These are phyloP conservation scores for Miamiensis avidus DNA, from an alignment of 169 alveolate genomes.

Conservation along the genomic window DNA sequence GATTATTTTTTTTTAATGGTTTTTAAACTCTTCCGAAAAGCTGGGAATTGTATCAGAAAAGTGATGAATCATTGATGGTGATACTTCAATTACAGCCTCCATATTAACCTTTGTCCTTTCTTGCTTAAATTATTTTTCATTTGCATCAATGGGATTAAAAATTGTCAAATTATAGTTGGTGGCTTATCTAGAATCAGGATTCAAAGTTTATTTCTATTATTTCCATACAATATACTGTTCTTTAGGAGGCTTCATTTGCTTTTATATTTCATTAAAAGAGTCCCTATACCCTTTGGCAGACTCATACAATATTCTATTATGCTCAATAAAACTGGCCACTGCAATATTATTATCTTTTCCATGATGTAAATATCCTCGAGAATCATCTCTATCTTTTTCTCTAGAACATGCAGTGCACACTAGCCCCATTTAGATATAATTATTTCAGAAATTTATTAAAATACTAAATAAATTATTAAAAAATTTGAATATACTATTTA, in stretches of 20 bases:
- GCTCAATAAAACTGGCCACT: not conserved
- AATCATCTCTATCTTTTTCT: not conserved
- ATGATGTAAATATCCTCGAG: no score
- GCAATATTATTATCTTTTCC: not conserved
- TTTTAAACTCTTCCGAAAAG: no score
- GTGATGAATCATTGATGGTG: no score
- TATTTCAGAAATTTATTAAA: no score
- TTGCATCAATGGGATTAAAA: not conserved
- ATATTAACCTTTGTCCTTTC: not conserved
- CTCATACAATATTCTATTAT: no score
- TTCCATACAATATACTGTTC: not conserved
- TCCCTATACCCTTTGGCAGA: no score
- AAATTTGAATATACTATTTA: no score
- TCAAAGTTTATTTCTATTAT: not conserved
- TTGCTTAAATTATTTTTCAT: not conserved
- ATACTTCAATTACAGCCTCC: no score
- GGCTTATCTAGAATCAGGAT: not conserved
- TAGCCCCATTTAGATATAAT: not conserved
- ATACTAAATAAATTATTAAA: no score
- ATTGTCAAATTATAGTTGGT: not conserved
- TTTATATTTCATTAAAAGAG: no score
- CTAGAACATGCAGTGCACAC: not conserved
- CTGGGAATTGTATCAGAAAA: no score
- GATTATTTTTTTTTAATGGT: no score
- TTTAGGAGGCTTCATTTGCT: not conserved